phyloP scores from a whole-genome alignment of 2,329 filamentous ascomycete species.

The Fusarium odoratissimum region DNA sequence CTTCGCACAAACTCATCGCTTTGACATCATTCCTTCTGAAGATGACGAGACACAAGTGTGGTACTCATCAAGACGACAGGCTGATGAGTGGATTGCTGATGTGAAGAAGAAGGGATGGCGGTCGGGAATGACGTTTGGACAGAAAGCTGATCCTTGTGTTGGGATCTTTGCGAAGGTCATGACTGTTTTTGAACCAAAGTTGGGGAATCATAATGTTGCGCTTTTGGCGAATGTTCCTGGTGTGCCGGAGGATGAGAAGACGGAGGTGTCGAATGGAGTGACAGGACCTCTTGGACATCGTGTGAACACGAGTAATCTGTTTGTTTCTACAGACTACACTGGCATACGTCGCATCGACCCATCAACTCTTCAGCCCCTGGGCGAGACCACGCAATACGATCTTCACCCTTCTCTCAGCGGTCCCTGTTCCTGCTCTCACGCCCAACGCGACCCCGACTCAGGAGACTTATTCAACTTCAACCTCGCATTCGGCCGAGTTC shows the following conservation, averaged over 20 bases:
- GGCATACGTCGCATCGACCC: constrained; percentile 72
- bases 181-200: constrained; percentile 62
- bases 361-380: constrained; percentile 77
- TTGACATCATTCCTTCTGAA: constrained; percentile 68
- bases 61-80: constrained; percentile 78
- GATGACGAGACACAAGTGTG: constrained; percentile 57
- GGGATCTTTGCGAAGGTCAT: constrained; percentile 78
- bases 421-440: constrained; percentile 75
- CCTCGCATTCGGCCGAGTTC: constrained; percentile 67
- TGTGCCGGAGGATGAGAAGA: constrained; percentile 45
- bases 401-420: constrained; percentile 78
- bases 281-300: constrained; percentile 50
- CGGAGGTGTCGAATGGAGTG: background rate
- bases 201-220: constrained; percentile 71
- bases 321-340: constrained; percentile 67
- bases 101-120: constrained; percentile 70
- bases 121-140: constrained; percentile 72
- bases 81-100: constrained; percentile 70
- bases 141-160: constrained; percentile 79
- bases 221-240: constrained; percentile 71
- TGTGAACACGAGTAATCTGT: constrained; percentile 59
- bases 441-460: constrained; percentile 75
- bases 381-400: constrained; percentile 66
- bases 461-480: constrained; percentile 88
- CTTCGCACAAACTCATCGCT: constrained; percentile 76